Evolutionary conservation across 176 grass and related monocot genomes (phyloP).

Genomic region (Hsuehochloa calcarea): DNA sequence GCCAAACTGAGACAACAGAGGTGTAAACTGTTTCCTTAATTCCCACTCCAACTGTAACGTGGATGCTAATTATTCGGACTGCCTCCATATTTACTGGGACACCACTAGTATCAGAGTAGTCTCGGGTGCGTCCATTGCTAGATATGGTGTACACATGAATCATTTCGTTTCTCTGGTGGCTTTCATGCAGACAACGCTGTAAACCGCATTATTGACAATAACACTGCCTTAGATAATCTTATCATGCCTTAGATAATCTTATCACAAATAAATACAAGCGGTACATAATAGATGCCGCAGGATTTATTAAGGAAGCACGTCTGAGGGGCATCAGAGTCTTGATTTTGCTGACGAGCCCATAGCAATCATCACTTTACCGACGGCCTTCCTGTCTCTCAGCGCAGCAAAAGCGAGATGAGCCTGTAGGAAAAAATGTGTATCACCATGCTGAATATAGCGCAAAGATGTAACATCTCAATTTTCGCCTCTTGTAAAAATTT

Average conservation of each 20-base stretch:
- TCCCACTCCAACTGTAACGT: neutral
- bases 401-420: conserved; percentile 80
- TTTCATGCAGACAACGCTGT: neutral
- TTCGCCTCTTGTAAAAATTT: no score
- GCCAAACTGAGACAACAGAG: no score
- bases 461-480: no score
- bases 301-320: neutral
- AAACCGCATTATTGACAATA: conserved; percentile 11
- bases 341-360: conserved; percentile 54
- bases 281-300: neutral
- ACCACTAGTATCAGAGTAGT: neutral
- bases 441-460: no score
- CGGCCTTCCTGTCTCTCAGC: conserved; percentile 77
- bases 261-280: neutral
- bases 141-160: neutral
- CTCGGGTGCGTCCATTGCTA: neutral
- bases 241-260: neutral
- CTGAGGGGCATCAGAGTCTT: conserved; percentile 45
- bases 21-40: no score
- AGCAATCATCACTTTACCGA: conserved; percentile 84
- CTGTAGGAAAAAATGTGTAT: conserved; percentile 10
- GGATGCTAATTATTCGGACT: neutral
- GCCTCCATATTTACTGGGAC: neutral
- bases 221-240: neutral
- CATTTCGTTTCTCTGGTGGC: neutral